Percentiles rank a stretch among this genome's conserved stretches.
Conservation (phyloP, 441 rosid genomes). For the Eutrema salsugineum region DNA sequence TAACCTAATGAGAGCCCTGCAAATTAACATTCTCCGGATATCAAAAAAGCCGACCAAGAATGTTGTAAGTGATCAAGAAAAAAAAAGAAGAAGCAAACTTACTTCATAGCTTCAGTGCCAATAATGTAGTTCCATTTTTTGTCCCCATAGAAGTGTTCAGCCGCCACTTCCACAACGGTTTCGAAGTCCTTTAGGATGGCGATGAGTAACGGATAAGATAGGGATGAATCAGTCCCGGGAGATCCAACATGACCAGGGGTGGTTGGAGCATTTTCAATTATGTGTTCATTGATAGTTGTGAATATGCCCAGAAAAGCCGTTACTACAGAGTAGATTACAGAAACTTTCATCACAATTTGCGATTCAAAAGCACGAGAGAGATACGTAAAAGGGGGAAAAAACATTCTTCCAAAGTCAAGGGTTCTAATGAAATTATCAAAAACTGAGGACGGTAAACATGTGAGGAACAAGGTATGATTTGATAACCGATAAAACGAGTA, state of each 20-base stretch:
- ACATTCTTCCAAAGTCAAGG: background rate
- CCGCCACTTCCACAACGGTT: conserved; percentile 85
- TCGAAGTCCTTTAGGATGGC: conserved; percentile 83
- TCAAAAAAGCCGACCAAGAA: background rate
- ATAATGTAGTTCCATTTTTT: conserved; percentile 93
- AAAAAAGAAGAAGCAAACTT: conserved; percentile 37
- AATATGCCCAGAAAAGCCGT: conserved; percentile 79
- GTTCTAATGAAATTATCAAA: background rate
- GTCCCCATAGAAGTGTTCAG: conserved; percentile 77
- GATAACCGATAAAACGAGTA: background rate
- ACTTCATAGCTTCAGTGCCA: conserved; percentile 79
- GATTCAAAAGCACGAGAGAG: background rate
- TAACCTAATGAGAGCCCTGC: conserved; percentile 70
- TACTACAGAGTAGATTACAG: conserved; percentile 51
- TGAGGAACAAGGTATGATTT: background rate
- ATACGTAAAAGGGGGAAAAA: background rate
- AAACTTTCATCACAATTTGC: conserved; percentile 24
- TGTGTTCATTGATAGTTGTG: conserved; percentile 82
- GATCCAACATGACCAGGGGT: conserved; percentile 35
- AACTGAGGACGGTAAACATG: background rate
- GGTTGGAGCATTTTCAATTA: conserved; percentile 62
- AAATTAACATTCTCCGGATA: background rate
- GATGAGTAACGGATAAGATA: conserved; percentile 76
- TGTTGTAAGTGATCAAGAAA: background rate
- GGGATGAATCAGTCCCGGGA: conserved; percentile 37